phyloP scores from a whole-genome alignment of 2,329 filamentous ascomycete species.

The Xenoacremonium recifei region DNA sequence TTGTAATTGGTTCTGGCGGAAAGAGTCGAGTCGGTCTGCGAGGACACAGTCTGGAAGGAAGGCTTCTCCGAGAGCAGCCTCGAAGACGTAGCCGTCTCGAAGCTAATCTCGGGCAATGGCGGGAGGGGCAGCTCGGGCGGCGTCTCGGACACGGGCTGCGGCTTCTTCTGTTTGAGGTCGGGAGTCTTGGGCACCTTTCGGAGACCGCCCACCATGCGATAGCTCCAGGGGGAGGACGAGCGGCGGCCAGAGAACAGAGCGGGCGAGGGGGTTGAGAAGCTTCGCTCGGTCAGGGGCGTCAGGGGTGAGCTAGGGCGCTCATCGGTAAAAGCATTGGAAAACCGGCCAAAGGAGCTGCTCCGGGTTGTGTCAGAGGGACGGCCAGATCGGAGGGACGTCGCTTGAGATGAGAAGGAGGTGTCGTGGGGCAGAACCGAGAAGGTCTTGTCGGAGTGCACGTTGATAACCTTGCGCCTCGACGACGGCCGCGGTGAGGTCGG shows the following conservation, averaged over 20 bases:
- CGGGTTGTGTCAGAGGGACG: conserved; percentile 45
- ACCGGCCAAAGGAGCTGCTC: conserved; percentile 47
- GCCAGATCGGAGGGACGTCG: conserved; percentile 37
- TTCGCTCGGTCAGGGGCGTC: conserved; percentile 45
- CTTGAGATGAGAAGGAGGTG: conserved; percentile 26
- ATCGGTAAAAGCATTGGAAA: conserved; percentile 46
- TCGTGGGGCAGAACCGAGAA: conserved; percentile 49
- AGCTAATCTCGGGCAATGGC: conserved; percentile 28
- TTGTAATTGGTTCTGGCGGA: conserved; percentile 56
- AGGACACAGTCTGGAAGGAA: conserved; percentile 24
- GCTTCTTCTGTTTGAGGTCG: conserved; percentile 42
- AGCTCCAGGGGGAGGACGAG: conserved; percentile 47
- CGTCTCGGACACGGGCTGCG: conserved; percentile 22
- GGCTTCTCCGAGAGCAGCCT: conserved; percentile 20
- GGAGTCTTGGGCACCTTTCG: conserved; percentile 45
- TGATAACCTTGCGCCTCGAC: conserved; percentile 40
- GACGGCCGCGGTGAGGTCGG: neutral
- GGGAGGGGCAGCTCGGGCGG: conserved; percentile 25
- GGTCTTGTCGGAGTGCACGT: conserved; percentile 56
- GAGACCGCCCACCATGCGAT: conserved; percentile 53
- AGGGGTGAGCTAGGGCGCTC: conserved; percentile 49
- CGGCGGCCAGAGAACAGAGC: conserved; percentile 12
- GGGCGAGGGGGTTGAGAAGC: conserved; percentile 19
- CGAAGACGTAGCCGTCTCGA: conserved; percentile 15
- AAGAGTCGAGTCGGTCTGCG: conserved; percentile 40